These are phyloP conservation scores for Phytophthora rubi DNA, from an alignment of 352 stramenopile species.

Conservation along the genomic window DNA sequence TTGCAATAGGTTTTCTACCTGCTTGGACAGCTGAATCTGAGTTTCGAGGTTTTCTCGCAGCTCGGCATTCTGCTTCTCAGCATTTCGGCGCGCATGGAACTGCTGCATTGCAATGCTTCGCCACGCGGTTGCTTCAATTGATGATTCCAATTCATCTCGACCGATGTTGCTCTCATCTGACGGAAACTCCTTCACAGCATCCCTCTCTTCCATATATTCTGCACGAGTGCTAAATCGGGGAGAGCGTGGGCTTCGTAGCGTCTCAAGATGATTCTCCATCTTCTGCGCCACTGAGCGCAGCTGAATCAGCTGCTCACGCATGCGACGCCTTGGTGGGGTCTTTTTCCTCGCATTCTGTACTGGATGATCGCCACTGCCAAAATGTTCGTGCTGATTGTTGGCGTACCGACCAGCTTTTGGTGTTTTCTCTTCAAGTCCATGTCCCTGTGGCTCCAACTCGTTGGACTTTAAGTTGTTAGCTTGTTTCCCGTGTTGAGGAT, in stretches of 20 bases:
- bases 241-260: conserved; percentile 21
- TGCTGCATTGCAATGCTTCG: conserved; percentile 29
- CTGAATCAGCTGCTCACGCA: conserved; percentile 31
- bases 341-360: neutral
- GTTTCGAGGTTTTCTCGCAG: conserved; percentile 14
- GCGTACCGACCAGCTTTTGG: too few species aligned
- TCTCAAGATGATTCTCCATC: conserved; percentile 29
- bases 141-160: conserved; percentile 2
- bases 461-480: neutral
- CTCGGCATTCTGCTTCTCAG: conserved; percentile 26
- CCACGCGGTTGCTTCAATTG: conserved; percentile 6
- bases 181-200: neutral
- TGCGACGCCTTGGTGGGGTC: neutral
- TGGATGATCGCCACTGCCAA: neutral
- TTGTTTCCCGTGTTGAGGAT: neutral
- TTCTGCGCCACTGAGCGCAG: conserved; percentile 24
- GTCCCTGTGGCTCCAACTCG: too few species aligned
- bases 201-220: neutral
- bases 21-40: conserved; percentile 27
- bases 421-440: neutral
- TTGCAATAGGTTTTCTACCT: conserved; percentile 26
- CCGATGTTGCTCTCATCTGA: neutral
- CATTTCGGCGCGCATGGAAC: conserved; percentile 21
- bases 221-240: conserved; percentile 3
- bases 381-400: too few species aligned